A percentile compares a stretch with the other conserved stretches of the same genome.
phyloP scores from a whole-genome alignment of 1,284 basidiomycete genomes.

The Leccinum laetum region DNA sequence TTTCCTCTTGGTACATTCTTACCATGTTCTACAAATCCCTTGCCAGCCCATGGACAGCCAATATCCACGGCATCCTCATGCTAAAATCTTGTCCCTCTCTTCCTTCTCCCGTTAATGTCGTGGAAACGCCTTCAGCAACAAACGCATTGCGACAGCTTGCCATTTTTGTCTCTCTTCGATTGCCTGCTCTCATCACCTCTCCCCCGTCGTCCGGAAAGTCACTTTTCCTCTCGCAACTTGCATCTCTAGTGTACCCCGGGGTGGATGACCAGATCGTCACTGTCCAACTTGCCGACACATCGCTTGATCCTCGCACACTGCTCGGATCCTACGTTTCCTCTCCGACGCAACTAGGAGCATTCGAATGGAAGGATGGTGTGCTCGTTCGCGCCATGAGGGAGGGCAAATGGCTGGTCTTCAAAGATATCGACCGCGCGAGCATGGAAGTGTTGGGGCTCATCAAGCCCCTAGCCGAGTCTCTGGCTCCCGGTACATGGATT shows the following conservation, averaged over 20 bases:
- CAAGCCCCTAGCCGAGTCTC: conserved; percentile 80
- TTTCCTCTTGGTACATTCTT: background rate
- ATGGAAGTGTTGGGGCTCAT: conserved; percentile 85
- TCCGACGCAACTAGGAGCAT: conserved; percentile 81
- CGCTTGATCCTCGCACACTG: conserved; percentile 91
- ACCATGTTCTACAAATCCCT: conserved; percentile 6
- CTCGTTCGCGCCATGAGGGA: conserved; percentile 89
- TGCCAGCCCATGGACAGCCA: conserved; percentile 52
- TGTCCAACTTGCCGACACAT: conserved; percentile 93
- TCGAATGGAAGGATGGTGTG: conserved; percentile 97
- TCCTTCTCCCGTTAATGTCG: conserved; percentile 42
- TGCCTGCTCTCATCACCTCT: conserved; percentile 87
- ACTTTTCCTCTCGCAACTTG: conserved; percentile 79
- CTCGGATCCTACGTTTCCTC: conserved; percentile 96
- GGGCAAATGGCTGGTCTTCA: conserved; percentile 93
- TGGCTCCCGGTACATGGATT: conserved; percentile 74
- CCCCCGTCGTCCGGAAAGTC: conserved; percentile 92
- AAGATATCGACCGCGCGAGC: conserved; percentile 91
- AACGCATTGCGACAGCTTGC: conserved; percentile 65
- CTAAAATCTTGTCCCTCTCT: conserved; percentile 40
- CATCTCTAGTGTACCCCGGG: conserved; percentile 59
- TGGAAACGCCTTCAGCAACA: conserved; percentile 67
- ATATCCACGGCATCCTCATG: conserved; percentile 67
- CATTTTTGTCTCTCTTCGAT: conserved; percentile 61
- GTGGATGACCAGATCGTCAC: conserved; percentile 66